These are phyloP conservation scores for Odonthalia washingtoniensis DNA, from an alignment of 31 red algal genomes.

Conservation along the genomic window DNA sequence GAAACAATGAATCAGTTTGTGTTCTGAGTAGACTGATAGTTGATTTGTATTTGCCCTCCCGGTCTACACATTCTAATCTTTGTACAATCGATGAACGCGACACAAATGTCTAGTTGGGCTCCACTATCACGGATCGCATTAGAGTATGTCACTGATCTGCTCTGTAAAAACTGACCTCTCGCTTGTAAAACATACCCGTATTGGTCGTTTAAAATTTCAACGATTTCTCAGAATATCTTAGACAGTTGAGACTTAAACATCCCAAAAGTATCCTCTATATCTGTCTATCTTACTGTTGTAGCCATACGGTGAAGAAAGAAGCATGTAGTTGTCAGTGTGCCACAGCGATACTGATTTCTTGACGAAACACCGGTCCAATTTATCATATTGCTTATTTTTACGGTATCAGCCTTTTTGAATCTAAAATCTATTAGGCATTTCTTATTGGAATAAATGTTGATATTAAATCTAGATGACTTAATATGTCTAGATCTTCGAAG, in stretches of 20 bases:
- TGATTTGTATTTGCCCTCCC: background rate
- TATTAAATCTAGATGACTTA: no score
- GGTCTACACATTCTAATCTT: slow-evolving; percentile 30
- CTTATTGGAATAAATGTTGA: no score
- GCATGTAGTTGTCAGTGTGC: background rate
- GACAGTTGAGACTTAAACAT: background rate
- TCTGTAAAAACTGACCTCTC: background rate
- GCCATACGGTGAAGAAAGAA: background rate
- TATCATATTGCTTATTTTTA: no score
- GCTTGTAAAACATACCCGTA: background rate
- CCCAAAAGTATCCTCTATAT: slow-evolving; percentile 10
- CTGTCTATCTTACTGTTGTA: background rate
- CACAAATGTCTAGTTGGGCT: background rate
- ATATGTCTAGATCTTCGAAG: no score
- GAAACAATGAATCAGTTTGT: slow-evolving; percentile 18
- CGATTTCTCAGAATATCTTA: slow-evolving; percentile 20
- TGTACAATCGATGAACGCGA: slow-evolving; percentile 30
- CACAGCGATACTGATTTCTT: background rate
- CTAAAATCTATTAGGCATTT: no score
- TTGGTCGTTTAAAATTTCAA: background rate
- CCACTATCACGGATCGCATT: background rate
- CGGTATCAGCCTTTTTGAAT: no score
- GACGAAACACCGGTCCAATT: background rate
- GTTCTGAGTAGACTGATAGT: background rate
- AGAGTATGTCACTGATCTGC: background rate